Conservation (phyloP, 106 monocot species). For the Dactylorhiza incarnata region DNA sequence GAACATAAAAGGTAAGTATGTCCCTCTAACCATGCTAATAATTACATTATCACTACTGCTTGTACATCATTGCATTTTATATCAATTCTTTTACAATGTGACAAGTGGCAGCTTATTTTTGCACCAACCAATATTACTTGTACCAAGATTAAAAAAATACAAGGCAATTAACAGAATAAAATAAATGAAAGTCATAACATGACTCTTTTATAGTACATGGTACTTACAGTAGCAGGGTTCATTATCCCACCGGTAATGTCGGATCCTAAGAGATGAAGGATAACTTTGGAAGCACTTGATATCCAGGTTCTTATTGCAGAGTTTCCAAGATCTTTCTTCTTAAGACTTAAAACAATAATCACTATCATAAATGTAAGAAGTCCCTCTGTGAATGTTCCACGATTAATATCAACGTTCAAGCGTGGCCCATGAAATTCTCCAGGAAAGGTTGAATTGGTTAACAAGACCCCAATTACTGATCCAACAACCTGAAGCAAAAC, state of each 20-base stretch:
- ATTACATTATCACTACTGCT: not conserved
- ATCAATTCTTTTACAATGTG: not conserved
- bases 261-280: conserved; percentile 48
- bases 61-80: not conserved
- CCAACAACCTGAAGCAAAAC: conserved; percentile 44
- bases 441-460: conserved; percentile 32
- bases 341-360: conserved; percentile 32
- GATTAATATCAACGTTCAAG: conserved; percentile 55
- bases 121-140: not conserved
- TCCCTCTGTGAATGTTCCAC: conserved; percentile 57
- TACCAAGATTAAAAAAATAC: too few relatives aligned
- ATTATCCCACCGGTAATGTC: conserved; percentile 66
- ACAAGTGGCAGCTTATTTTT: not conserved
- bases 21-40: not conserved
- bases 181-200: not conserved
- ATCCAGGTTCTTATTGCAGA: conserved; percentile 57
- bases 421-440: conserved; percentile 41
- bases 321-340: conserved; percentile 30
- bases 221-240: conserved; percentile 68
- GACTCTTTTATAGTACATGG: not conserved
- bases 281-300: conserved; percentile 47
- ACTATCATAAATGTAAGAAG: conserved; percentile 39
- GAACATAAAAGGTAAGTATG: too few relatives aligned
- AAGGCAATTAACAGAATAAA: not conserved
- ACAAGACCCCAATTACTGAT: conserved; percentile 44